A percentile compares a stretch with the other conserved stretches of the same genome.
These are phyloP conservation scores for Wickerhamomyces kurtzmanii DNA, from an alignment of 805 yeast species.

Conservation along the genomic window DNA sequence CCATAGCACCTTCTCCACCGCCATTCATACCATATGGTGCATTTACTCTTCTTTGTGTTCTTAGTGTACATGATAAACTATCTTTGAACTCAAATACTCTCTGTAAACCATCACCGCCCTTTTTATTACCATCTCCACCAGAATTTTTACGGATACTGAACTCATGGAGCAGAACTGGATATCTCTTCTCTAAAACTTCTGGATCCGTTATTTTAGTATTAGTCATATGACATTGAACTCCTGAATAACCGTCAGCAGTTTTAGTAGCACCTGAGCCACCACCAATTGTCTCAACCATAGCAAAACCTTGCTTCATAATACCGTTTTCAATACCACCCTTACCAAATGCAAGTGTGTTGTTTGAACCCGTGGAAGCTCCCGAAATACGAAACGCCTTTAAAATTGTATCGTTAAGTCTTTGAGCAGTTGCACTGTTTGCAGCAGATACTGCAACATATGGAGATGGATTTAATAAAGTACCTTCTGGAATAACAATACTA, in stretches of 20 bases:
- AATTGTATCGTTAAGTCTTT: conserved; percentile 43
- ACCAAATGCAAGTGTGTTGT: conserved; percentile 50
- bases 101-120: conserved; percentile 42
- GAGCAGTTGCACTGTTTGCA: conserved; percentile 51
- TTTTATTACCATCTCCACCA: conserved; percentile 37
- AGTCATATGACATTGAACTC: conserved; percentile 44
- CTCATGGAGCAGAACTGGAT: conserved; percentile 38
- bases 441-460: conserved; percentile 34
- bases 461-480: conserved; percentile 24
- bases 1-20: conserved; percentile 41
- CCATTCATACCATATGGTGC: conserved; percentile 49
- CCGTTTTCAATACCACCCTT: conserved; percentile 32
- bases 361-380: conserved; percentile 51
- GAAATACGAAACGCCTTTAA: conserved; percentile 44
- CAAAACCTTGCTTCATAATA: conserved; percentile 36
- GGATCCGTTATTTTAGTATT: conserved; percentile 47
- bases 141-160: conserved; percentile 33
- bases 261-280: conserved; percentile 66
- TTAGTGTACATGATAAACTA: conserved; percentile 31
- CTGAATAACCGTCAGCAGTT: conserved; percentile 41
- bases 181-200: conserved; percentile 41
- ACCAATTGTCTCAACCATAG: conserved; percentile 45
- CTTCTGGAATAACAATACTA: conserved; percentile 24
- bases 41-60: conserved; percentile 40
- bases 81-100: conserved; percentile 36